These are phyloP conservation scores for Candida peoriensis DNA, from an alignment of 805 yeast genomes.

Conservation along the genomic window DNA sequence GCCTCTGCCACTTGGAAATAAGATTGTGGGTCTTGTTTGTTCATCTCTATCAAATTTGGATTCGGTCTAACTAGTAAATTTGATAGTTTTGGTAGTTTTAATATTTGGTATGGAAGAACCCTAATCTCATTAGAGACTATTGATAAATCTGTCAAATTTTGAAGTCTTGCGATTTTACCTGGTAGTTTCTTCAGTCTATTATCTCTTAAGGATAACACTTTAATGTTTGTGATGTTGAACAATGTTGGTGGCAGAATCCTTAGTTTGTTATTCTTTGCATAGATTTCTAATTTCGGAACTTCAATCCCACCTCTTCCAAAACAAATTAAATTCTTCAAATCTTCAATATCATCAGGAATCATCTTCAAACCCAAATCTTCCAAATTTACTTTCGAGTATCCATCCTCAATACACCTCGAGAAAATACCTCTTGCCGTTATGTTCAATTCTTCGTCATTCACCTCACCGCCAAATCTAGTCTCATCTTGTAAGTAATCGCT, in stretches of 20 bases:
- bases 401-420: constrained; percentile 43
- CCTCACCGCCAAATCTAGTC: constrained; percentile 12
- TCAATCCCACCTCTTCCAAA: constrained; percentile 30
- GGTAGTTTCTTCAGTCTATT: constrained; percentile 45
- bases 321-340: constrained; percentile 49
- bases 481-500: constrained; percentile 18
- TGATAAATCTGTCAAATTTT: constrained; percentile 44
- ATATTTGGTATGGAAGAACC: constrained; percentile 47
- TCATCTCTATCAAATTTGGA: constrained; percentile 28
- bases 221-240: constrained; percentile 44
- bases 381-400: constrained; percentile 37
- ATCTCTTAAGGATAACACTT: constrained; percentile 47
- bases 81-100: constrained; percentile 37
- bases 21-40: constrained; percentile 11
- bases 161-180: constrained; percentile 38
- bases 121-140: constrained; percentile 45
- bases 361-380: constrained; percentile 43
- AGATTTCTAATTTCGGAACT: constrained; percentile 40
- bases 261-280: constrained; percentile 45
- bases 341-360: constrained; percentile 55
- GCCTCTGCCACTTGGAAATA: constrained; percentile 21
- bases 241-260: constrained; percentile 43
- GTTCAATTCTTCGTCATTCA: constrained; percentile 12
- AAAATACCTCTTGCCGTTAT: constrained; percentile 36
- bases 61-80: constrained; percentile 55